Conservation (phyloP, 345 rosid genomes). For the Leavenworthia alabamica region DNA sequence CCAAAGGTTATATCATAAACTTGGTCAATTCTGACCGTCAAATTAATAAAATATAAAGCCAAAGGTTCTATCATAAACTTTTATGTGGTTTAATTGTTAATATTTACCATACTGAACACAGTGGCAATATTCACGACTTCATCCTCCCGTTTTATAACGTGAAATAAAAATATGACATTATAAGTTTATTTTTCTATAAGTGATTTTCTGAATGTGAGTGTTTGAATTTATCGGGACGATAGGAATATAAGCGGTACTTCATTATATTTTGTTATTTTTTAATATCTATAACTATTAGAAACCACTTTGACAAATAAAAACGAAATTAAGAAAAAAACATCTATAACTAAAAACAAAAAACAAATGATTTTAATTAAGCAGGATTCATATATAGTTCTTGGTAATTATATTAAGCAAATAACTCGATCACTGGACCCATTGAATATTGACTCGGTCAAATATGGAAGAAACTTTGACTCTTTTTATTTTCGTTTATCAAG, state of each 20-base stretch:
- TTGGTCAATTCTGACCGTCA: not conserved
- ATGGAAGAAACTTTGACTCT: slow-evolving; percentile 20
- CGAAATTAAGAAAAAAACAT: too few species aligned
- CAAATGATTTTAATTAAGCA: not conserved
- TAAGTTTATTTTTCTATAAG: not conserved
- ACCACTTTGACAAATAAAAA: too few species aligned
- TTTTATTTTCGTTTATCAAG: not conserved
- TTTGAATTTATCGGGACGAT: not conserved
- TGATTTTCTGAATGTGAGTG: not conserved
- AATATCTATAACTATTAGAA: not conserved
- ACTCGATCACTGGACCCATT: slow-evolving; percentile 8
- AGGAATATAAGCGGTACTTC: not conserved
- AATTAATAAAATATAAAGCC: too few species aligned
- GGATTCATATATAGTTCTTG: not conserved
- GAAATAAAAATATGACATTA: not conserved
- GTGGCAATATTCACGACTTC: not conserved
- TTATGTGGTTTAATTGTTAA: not conserved
- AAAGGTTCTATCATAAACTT: not conserved
- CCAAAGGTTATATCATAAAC: not conserved
- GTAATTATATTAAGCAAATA: not conserved
- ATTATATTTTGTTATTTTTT: not conserved
- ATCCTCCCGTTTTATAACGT: not conserved
- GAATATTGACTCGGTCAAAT: slow-evolving; percentile 19
- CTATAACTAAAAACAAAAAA: not conserved
- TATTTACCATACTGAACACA: not conserved